Conservation (phyloP, 768 basidiomycete genomes). For the Phylloporus arenicola region DNA sequence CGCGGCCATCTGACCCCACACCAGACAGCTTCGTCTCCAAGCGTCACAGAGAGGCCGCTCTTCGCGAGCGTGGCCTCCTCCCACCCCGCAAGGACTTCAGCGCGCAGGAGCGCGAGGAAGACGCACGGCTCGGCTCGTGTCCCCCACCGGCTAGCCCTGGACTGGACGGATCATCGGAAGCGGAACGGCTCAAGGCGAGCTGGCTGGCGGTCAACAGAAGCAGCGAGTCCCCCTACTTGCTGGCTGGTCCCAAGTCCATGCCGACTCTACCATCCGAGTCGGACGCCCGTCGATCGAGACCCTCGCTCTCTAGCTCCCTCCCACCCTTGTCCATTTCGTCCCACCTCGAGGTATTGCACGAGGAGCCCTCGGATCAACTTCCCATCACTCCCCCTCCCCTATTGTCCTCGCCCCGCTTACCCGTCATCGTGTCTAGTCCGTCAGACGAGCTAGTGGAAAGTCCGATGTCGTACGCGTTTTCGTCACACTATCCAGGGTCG, state of each 20-base stretch:
- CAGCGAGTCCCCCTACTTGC: constrained; percentile 12
- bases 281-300: constrained; percentile 14
- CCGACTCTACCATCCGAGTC: neutral
- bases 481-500: constrained; percentile 16
- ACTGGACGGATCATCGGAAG: constrained; percentile 36
- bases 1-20: constrained; percentile 9
- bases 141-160: constrained; percentile 24
- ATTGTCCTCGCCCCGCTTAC: neutral
- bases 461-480: constrained; percentile 21
- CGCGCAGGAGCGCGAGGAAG: constrained; percentile 38
- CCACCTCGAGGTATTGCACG: constrained; percentile 25
- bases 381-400: constrained; percentile 13
- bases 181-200: constrained; percentile 47
- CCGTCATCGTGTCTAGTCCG: constrained; percentile 20
- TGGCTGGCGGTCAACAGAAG: constrained; percentile 44
- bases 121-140: constrained; percentile 36
- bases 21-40: constrained; percentile 23
- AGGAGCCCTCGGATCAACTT: constrained; percentile 23
- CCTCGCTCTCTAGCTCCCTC: constrained; percentile 19
- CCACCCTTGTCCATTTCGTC: constrained; percentile 22
- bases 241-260: neutral
- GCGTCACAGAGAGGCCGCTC: constrained; percentile 42
- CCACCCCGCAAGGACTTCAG: constrained; percentile 40
- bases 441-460: constrained; percentile 19
- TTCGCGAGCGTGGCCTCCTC: constrained; percentile 55